Conservation (phyloP, 805 yeast species). For the Metschnikowia sp. region DNA sequence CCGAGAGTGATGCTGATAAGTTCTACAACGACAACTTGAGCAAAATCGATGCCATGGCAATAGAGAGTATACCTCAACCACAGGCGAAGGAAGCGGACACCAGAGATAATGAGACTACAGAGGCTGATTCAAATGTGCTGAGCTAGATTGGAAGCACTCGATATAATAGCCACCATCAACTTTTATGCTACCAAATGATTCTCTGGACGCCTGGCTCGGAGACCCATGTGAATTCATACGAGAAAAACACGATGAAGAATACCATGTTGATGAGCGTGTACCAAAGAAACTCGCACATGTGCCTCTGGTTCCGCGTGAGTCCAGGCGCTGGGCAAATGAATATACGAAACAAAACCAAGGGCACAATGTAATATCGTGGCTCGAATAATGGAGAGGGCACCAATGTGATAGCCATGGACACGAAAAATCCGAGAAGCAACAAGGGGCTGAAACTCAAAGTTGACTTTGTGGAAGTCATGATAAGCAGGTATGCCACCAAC, state of each 20-base stretch:
- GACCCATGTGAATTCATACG: conserved; percentile 64
- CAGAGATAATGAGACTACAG: background rate
- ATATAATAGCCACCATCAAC: too few species aligned
- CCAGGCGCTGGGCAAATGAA: conserved; percentile 26
- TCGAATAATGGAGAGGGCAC: conserved; percentile 92
- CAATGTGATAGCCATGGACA: conserved; percentile 56
- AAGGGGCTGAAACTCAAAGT: conserved; percentile 23
- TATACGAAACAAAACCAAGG: conserved; percentile 72
- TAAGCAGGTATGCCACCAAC: conserved; percentile 17
- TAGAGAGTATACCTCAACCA: conserved; percentile 3
- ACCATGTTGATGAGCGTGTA: conserved; percentile 50
- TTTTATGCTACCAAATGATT: conserved; percentile 70
- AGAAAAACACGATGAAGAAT: conserved; percentile 54
- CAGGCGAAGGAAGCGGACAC: background rate
- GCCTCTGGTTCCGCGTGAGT: conserved; percentile 14
- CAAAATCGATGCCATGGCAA: conserved; percentile 20
- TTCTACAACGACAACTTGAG: conserved; percentile 30
- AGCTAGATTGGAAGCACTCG: too few species aligned
- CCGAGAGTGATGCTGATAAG: conserved; percentile 22
- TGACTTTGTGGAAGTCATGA: background rate
- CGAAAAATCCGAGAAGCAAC: conserved; percentile 48
- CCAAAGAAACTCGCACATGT: conserved; percentile 60
- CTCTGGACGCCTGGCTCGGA: conserved; percentile 64
- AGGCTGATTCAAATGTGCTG: background rate
- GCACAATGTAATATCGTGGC: conserved; percentile 87